Evolutionary conservation across 768 basidiomycete genomes (phyloP), one percentile per base, ranked within the genome.

Genomic region (Macrolepiota fuliginosa): DNA sequence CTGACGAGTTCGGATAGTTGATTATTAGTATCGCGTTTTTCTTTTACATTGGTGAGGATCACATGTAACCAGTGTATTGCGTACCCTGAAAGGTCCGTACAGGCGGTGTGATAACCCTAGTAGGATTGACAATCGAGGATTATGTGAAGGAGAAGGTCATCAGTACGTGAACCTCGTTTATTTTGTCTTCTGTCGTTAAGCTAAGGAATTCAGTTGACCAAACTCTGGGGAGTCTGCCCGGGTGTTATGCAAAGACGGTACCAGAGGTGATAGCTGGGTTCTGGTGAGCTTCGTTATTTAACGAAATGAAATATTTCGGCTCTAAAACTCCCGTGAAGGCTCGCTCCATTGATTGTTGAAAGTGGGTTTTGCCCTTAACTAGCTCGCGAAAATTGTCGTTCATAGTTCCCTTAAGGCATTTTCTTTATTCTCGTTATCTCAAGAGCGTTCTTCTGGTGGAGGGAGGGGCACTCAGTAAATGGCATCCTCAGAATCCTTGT

Each of bases 221-320:
- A 1, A 40, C 47, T 1, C 56, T 73, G 1, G 37, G 57, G 5
- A 65, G 58, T 57, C 58, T 72, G n/a, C 71, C 71, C 3, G 71
- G 71, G n/a, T 72, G 71, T 61, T 72, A 72, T 62, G 68, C 71
- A 1, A 67, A 66, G 5, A 67, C 62, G 15, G 70, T 73, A 3
- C 72, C 70, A 36, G 64, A 66, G 10, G 69, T 69, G 11, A 70
- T 73, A 46, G 70, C 67, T 10, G 72, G 72, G 1, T 68, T 68
- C 54, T 73, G 70, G 71, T 72, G 36, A n/a, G 69, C 19, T 35
- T 29, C 22, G 17, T 2, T 9, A n/a, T 25, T 10, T 17, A 36
- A n/a, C 7, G 7, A 5, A 2, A 7, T 11, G 11, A 2, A 27
- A 12, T n/a, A 22, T 25, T 46, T 32, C 25, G n/a, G 4, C 36